Percentiles rank a stretch among this genome's conserved stretches.
Evolutionary conservation across 2,329 filamentous ascomycete species (phyloP).

Genomic region (Lithohypha guttulata): DNA sequence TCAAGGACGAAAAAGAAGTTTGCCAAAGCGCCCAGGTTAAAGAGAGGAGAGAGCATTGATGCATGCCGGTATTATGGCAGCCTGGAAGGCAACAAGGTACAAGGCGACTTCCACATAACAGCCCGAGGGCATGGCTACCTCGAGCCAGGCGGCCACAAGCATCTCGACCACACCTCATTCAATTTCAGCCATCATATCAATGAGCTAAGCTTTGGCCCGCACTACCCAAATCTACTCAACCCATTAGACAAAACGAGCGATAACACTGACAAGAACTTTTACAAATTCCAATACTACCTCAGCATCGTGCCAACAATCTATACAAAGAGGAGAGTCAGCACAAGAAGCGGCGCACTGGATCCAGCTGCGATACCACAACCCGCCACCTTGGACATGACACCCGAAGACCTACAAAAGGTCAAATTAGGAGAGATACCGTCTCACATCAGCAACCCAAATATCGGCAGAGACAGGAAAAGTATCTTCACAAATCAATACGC

Average conservation of each 20-base stretch:
- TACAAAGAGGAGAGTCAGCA: conserved; percentile 42
- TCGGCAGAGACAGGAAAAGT: conserved; percentile 38
- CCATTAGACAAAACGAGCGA: conserved; percentile 87
- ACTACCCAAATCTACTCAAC: conserved; percentile 86
- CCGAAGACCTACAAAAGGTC: conserved; percentile 23
- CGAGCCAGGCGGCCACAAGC: conserved; percentile 52
- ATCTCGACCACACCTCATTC: conserved; percentile 81
- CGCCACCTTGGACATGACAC: conserved; percentile 27
- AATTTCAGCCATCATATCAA: conserved; percentile 97
- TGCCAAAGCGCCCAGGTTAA: conserved; percentile 61
- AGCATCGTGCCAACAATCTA: conserved; percentile 92
- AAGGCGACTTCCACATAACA: conserved; percentile 96
- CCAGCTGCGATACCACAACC: conserved; percentile 29
- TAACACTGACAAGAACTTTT: conserved; percentile 63
- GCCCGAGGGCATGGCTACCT: conserved; percentile 90
- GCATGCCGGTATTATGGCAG: conserved; percentile 84
- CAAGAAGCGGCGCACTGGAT: conserved; percentile 29
- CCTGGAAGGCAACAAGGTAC: conserved; percentile 88
- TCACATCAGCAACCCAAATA: conserved; percentile 13
- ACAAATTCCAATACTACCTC: conserved; percentile 97
- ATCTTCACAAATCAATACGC: conserved; percentile 97
- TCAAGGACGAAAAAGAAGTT: conserved; percentile 53
- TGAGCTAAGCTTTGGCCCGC: conserved; percentile 93
- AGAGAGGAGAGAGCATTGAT: conserved; percentile 47
- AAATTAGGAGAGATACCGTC: conserved; percentile 21